Base-by-base conservation (phyloP, 495 filamentous ascomycete genomes). In the Aspergillus homomorphus region DNA sequence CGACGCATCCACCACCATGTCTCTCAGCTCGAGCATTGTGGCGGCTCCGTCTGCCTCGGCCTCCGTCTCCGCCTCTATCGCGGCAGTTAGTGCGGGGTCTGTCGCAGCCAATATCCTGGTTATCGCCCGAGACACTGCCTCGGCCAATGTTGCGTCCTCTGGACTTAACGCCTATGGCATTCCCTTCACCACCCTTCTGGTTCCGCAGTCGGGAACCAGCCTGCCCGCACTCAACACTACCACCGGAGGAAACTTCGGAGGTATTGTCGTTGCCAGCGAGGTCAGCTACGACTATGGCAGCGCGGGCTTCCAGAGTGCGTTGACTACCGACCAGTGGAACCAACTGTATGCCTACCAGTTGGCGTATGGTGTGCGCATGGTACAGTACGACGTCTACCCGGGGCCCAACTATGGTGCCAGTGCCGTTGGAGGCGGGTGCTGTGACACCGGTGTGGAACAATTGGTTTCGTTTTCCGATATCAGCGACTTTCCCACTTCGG, bases 131-230 rank as follows among this genome's bases (percentile, higher is more conserved):
- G 81, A 85, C 62, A 48, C 68, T 50, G 65, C 73, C 3, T 71
- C 79, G 1, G 80, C 79, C 7, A 59, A 54, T 8, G 72, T 74
- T 20, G 81, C 78, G n/a, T 74, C 69, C 30, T 78, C 76, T 24
- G 82, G 81, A 20, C 77, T 87, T 24, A 82, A 84, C 63, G 82
- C 71, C 55, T 86, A 86, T 58, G 84, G 82, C 53, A 85, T 86
- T 60, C 83, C 84, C 4, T 86, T 76, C 62, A 74, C 82, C 55
- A 73, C 76, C 18, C 59, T 86, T 12, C 43, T 81, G 15, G 82
- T 86, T 14, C 84, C 84, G 5, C 70, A 82, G 53, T 48, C 63
- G 5, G 84, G 83, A 24, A 70, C 73, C 21, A 57, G 69, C 33
- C 76, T 87, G 14, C 84, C 84, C 4, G 50, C 69, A 0, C 71